phyloP scores from a whole-genome alignment of 2,329 filamentous ascomycete genomes.

The Microdochium trichocladiopsis region DNA sequence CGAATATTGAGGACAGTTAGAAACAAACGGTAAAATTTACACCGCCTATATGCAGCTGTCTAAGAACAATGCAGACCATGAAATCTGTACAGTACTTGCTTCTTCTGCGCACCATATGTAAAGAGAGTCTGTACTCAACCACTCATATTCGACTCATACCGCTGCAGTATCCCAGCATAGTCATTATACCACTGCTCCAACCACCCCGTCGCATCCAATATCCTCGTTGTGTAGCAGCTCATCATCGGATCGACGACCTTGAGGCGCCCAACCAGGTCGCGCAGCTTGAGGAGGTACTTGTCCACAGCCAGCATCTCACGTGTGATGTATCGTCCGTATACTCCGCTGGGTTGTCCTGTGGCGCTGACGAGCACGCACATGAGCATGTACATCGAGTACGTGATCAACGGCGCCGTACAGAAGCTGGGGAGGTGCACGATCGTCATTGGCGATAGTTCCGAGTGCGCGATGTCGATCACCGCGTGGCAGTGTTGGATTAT shows the following conservation, averaged over 20 bases:
- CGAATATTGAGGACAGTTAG: too few species aligned
- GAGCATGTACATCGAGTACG: slow-evolving; percentile 2
- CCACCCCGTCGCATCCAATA: slow-evolving; percentile 2
- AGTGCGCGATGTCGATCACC: background rate
- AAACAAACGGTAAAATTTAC: too few species aligned
- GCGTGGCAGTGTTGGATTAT: slow-evolving; percentile 2
- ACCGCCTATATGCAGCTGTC: too few species aligned
- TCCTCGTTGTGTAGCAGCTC: slow-evolving; percentile 1
- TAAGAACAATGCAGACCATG: too few species aligned
- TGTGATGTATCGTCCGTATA: background rate
- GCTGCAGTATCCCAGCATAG: background rate
- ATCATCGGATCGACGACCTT: background rate
- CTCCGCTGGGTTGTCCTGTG: background rate
- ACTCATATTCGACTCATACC: background rate
- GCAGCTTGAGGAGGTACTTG: slow-evolving; percentile 1
- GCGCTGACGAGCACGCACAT: slow-evolving; percentile 1
- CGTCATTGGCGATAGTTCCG: background rate
- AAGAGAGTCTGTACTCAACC: too few species aligned
- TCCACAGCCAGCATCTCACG: background rate
- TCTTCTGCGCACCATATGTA: too few species aligned
- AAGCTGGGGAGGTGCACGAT: slow-evolving; percentile 2
- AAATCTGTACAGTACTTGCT: too few species aligned
- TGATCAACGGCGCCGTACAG: slow-evolving; percentile 1
- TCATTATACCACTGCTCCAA: slow-evolving; percentile 3
- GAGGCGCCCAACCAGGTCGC: background rate